Evolutionary conservation across 2,329 filamentous ascomycete genomes (phyloP).

Genomic region (Colletotrichum higginsianum): DNA sequence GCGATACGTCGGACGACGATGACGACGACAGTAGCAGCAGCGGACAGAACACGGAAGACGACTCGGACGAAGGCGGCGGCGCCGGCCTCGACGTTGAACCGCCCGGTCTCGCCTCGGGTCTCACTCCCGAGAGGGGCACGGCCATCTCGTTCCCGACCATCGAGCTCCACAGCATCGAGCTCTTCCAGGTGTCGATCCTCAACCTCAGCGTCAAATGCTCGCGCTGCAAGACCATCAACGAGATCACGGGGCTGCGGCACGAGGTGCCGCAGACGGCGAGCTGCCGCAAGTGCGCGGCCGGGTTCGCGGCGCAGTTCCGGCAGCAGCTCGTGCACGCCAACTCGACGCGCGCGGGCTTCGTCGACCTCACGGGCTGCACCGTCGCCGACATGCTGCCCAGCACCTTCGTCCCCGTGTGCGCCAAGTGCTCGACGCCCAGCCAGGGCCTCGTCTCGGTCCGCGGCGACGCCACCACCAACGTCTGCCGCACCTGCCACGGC

Average conservation of each 20-base stretch:
- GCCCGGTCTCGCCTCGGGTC: constrained; percentile 50
- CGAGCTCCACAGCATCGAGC: constrained; percentile 82
- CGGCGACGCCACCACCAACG: constrained; percentile 80
- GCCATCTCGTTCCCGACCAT: constrained; percentile 84
- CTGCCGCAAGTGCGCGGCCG: constrained; percentile 73
- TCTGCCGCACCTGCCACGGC: constrained; percentile 84
- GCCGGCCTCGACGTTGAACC: constrained; percentile 54
- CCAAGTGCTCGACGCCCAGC: constrained; percentile 79
- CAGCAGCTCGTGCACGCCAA: constrained; percentile 80
- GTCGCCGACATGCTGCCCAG: constrained; percentile 84
- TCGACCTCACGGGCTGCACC: constrained; percentile 82
- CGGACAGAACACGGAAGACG: constrained; percentile 56
- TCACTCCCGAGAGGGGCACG: constrained; percentile 76
- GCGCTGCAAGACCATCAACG: constrained; percentile 81
- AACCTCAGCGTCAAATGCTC: constrained; percentile 83
- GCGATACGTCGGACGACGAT: constrained; percentile 58
- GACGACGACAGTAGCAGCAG: constrained; percentile 45
- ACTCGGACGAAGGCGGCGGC: constrained; percentile 63
- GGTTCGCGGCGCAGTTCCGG: constrained; percentile 70
- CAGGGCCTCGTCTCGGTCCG: constrained; percentile 80
- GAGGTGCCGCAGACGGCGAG: constrained; percentile 64
- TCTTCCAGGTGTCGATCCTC: constrained; percentile 78
- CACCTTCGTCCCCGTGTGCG: constrained; percentile 84
- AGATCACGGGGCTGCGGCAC: constrained; percentile 77
- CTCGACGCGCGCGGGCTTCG: constrained; percentile 82